Evolutionary conservation across 352 stramenopile genomes (phyloP).

Genomic region (Saprolegnia diclina): DNA sequence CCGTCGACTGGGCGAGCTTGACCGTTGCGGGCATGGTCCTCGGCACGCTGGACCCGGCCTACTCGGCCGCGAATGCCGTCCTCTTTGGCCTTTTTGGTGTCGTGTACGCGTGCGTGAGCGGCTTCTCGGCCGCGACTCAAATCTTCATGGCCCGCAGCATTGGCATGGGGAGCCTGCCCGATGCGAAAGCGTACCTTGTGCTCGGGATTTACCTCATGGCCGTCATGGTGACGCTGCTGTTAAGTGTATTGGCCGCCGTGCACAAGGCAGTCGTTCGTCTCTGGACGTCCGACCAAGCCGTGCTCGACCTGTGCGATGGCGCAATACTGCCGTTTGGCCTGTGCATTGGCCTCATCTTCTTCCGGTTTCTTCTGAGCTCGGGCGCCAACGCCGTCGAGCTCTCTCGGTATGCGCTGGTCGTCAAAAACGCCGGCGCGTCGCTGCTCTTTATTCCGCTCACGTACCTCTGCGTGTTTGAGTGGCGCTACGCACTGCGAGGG

Average conservation of each 20-base stretch:
- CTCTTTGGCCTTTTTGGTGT: conserved; percentile 41
- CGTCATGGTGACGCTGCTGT: not conserved
- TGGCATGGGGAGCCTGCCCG: not conserved
- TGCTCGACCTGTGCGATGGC: not conserved
- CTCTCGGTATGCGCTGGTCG: not conserved
- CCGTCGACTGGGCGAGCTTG: conserved; percentile 9
- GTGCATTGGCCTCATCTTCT: not conserved
- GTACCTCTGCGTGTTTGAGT: not conserved
- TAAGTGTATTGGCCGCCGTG: not conserved
- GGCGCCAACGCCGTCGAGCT: conserved; percentile 7
- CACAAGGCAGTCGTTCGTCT: not conserved
- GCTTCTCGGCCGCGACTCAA: conserved; percentile 30
- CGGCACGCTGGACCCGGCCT: conserved; percentile 38
- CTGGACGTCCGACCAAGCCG: conserved; percentile 3
- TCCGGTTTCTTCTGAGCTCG: conserved; percentile 9
- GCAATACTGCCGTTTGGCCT: not conserved
- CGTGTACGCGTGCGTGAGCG: conserved; percentile 40
- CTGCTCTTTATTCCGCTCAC: conserved; percentile 17
- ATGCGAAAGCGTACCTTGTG: not conserved
- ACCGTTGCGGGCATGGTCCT: conserved; percentile 38
- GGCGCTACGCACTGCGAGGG: not conserved
- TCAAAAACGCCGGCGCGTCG: conserved; percentile 13
- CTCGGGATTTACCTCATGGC: conserved; percentile 17
- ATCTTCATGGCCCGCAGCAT: not conserved
- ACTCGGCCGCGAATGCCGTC: conserved; percentile 41